Percentiles rank a stretch among this genome's conserved stretches.
These are phyloP conservation scores for Fonsecaea pugnacius DNA, from an alignment of 2,329 filamentous ascomycete species.

Conservation along the genomic window DNA sequence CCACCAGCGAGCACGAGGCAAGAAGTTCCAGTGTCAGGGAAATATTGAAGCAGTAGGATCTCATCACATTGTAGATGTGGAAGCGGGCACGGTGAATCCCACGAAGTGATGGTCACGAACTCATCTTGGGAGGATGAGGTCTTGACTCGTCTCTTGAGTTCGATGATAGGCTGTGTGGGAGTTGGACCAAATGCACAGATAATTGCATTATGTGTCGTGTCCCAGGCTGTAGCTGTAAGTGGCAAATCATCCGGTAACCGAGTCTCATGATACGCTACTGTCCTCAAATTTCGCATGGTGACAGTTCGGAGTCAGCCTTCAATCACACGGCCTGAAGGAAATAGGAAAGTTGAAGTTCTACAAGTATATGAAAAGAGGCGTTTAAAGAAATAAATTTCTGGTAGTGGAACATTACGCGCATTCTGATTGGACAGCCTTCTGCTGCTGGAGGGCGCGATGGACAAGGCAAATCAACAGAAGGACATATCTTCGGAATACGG, in stretches of 20 bases:
- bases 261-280: constrained; percentile 71
- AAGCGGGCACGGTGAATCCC: constrained; percentile 82
- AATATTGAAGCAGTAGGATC: constrained; percentile 80
- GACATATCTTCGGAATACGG: background rate
- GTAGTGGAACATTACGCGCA: constrained; percentile 8
- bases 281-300: constrained; percentile 86
- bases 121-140: constrained; percentile 39
- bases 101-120: constrained; percentile 69
- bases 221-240: constrained; percentile 82
- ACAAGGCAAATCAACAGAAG: constrained; percentile 3
- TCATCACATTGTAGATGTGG: constrained; percentile 76
- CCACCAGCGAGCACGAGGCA: constrained; percentile 87
- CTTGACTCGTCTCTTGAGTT: constrained; percentile 61
- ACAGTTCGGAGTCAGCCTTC: constrained; percentile 9
- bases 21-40: constrained; percentile 75
- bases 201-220: constrained; percentile 67
- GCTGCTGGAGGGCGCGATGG: background rate
- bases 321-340: background rate
- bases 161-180: constrained; percentile 69
- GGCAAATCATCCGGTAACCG: constrained; percentile 62
- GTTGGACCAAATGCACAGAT: constrained; percentile 85
- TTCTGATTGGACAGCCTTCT: constrained; percentile 23
- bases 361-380: constrained; percentile 8
- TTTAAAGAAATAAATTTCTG: constrained; percentile 25
- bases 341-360: constrained; percentile 4